Conservation (phyloP, 345 rosid genomes). For the Kandelia obovata region DNA sequence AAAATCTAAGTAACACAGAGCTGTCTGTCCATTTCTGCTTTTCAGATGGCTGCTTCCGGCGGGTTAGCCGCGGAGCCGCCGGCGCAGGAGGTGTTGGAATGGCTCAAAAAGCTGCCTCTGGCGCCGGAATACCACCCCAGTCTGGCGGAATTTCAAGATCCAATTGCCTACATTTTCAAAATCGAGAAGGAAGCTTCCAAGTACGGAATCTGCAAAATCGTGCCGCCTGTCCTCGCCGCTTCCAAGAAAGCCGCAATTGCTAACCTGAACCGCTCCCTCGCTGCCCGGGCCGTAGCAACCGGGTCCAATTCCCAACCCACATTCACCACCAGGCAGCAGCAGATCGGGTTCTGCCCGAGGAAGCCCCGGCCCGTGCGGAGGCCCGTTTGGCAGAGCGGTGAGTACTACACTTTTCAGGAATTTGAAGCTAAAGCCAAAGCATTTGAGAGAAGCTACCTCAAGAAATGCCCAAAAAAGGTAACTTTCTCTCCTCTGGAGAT, state of each 20-base stretch:
- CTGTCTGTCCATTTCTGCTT: background rate
- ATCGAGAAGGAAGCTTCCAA: conserved; percentile 90
- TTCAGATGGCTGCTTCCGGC: conserved; percentile 44
- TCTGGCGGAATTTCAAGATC: conserved; percentile 92
- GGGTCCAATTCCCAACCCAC: conserved; percentile 56
- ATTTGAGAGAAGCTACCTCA: conserved; percentile 66
- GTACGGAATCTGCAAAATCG: conserved; percentile 96
- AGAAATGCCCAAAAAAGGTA: conserved; percentile 55
- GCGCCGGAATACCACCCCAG: conserved; percentile 96
- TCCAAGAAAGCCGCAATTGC: conserved; percentile 64
- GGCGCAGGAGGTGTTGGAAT: conserved; percentile 57
- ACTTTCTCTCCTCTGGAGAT: conserved; percentile 64
- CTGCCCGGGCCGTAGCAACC: conserved; percentile 42
- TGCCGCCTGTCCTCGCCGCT: conserved; percentile 74
- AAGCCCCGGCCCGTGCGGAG: conserved; percentile 84
- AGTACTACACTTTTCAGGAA: conserved; percentile 70
- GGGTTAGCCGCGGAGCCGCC: conserved; percentile 36
- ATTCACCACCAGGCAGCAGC: conserved; percentile 98
- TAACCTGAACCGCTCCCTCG: conserved; percentile 76
- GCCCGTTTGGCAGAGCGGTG: conserved; percentile 99
- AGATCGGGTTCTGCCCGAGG: conserved; percentile 99
- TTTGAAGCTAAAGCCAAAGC: conserved; percentile 81
- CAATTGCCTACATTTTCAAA: conserved; percentile 96
- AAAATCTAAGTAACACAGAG: background rate
- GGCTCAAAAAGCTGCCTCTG: conserved; percentile 82